A percentile compares a stretch with the other conserved stretches of the same genome.
These are phyloP conservation scores for Candida coleopterorum DNA, from an alignment of 805 yeast genomes.

Conservation along the genomic window DNA sequence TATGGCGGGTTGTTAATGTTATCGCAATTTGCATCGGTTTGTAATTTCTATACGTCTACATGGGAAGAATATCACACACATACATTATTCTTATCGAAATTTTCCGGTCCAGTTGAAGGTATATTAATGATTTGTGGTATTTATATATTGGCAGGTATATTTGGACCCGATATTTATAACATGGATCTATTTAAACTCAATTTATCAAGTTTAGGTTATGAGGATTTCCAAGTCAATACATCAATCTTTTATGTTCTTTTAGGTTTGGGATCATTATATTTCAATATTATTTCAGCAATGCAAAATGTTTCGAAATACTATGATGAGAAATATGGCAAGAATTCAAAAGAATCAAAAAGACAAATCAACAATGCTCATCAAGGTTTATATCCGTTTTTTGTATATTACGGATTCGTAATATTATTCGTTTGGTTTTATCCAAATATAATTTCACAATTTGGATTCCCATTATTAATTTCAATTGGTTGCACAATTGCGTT, in stretches of 20 bases:
- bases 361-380: slow-evolving; percentile 38
- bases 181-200: slow-evolving; percentile 36
- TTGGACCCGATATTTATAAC: slow-evolving; percentile 71
- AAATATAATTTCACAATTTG: slow-evolving; percentile 38
- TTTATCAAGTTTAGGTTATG: slow-evolving; percentile 30
- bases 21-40: slow-evolving; percentile 67
- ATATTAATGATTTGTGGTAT: slow-evolving; percentile 57
- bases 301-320: slow-evolving; percentile 52
- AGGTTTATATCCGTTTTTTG: slow-evolving; percentile 67
- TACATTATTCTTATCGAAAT: slow-evolving; percentile 65
- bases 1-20: slow-evolving; percentile 55
- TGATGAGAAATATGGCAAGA: slow-evolving; percentile 21
- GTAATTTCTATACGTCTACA: slow-evolving; percentile 83
- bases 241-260: slow-evolving; percentile 42
- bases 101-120: slow-evolving; percentile 96
- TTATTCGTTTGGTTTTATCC: slow-evolving; percentile 49
- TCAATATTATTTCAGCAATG: slow-evolving; percentile 67
- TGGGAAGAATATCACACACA: slow-evolving; percentile 97
- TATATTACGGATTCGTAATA: slow-evolving; percentile 46
- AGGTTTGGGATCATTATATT: slow-evolving; percentile 52
- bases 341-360: slow-evolving; percentile 21
- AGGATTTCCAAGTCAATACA: slow-evolving; percentile 29
- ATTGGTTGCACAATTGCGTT: slow-evolving; percentile 78
- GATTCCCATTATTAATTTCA: slow-evolving; percentile 58
- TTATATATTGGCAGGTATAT: slow-evolving; percentile 58